Base-by-base conservation (phyloP, 345 rosid genomes). In the Crucihimalaya himalaica region DNA sequence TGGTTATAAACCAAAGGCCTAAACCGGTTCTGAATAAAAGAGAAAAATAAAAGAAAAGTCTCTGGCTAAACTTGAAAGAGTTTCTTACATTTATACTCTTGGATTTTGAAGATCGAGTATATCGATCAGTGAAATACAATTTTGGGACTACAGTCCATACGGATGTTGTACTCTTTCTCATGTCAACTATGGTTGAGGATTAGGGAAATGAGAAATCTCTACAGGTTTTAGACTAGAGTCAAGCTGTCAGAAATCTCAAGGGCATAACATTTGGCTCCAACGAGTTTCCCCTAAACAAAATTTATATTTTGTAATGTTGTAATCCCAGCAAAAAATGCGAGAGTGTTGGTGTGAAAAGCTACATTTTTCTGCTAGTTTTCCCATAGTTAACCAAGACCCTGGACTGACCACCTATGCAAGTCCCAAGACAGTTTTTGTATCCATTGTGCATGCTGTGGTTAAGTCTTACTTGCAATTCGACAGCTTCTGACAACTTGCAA, bases 391-490 rank as follows among this genome's bases (percentile, higher is more conserved):
- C 35, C 55, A 32, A 45, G 48, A 70, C 58, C 57, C 57, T 46
- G 25, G 37, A 23, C 46, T 72, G 19, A n/a, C n/a, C n/a, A 20
- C 59, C 63, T 52, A 63, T 19, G 35, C 35, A 53, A 52, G 40
- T 60, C 12, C 32, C 21, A 61, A 27, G 9, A 60, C 31, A 50
- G 7, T 5, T 48, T 48, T 7, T 4, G 40, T 12, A 46, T 34
- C 66, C 19, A 34, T 15, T 11, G 14, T 46, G 18, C 2, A 25
- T 69, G 29, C 19, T 68, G 51, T 42, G 63, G 10, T 55, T 29
- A 1, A 18, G 10, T 62, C 63, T 43, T 31, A 43, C 57, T 58
- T 69, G 21, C 56, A 20, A 29, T 19, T 69, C 43, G 2, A 69
- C 48, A 27, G 39, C 21, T 43, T 42, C 43, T 43, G 54, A 15